A percentile compares a stretch with the other conserved stretches of the same genome.
Conservation (phyloP, 345 rosid genomes). For the Xanthoceras sorbifolium region DNA sequence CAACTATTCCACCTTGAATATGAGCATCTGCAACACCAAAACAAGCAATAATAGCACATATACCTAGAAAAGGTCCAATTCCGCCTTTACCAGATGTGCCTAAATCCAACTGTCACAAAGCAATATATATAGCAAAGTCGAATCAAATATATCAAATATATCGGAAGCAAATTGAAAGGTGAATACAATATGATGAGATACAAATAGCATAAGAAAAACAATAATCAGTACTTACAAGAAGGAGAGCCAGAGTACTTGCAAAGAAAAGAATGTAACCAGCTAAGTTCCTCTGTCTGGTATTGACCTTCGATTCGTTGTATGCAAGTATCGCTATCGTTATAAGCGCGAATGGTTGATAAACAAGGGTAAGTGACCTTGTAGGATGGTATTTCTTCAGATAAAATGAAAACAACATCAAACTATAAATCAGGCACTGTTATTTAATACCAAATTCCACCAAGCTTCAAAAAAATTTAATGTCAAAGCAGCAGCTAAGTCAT, state of each 20-base stretch:
- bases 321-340: conserved; percentile 64
- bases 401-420: conserved; percentile 9
- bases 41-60: conserved; percentile 55
- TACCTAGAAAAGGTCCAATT: conserved; percentile 53
- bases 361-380: conserved; percentile 77
- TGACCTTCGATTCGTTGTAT: conserved; percentile 63
- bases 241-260: conserved; percentile 62
- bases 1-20: conserved; percentile 91
- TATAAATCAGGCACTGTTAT: background rate
- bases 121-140: background rate
- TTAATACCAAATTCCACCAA: background rate
- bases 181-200: background rate
- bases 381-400: conserved; percentile 77
- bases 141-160: background rate
- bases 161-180: background rate
- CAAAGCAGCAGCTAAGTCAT: too few species aligned
- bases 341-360: conserved; percentile 79
- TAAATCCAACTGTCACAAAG: conserved; percentile 58
- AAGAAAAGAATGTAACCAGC: conserved; percentile 67
- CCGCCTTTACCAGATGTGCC: conserved; percentile 79
- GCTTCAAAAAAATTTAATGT: too few species aligned
- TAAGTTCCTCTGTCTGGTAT: conserved; percentile 68
- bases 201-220: background rate
- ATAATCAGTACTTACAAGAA: conserved; percentile 54
- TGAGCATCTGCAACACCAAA: conserved; percentile 85